These are phyloP conservation scores for Ganoderma leucocontextum DNA, from an alignment of 1,284 basidiomycete species.

Conservation along the genomic window DNA sequence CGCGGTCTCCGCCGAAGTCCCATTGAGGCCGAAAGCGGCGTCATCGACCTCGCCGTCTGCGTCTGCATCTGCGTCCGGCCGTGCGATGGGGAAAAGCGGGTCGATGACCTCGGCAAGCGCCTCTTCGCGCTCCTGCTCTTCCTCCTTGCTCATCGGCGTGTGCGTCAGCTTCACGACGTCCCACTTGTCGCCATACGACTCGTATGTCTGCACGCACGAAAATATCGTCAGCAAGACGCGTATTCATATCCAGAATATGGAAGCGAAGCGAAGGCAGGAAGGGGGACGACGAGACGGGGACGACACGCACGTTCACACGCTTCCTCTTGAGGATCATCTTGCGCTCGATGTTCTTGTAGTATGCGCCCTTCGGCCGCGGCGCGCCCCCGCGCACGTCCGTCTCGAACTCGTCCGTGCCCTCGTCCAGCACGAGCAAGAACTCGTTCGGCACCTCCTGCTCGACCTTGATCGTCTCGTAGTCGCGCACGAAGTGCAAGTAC, in stretches of 20 bases:
- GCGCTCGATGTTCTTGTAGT: conserved; percentile 88
- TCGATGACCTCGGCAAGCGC: conserved; percentile 62
- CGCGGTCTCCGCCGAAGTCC: conserved; percentile 23
- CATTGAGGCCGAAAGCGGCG: conserved; percentile 32
- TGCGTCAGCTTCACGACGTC: conserved; percentile 74
- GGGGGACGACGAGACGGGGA: too few relatives aligned
- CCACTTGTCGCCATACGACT: conserved; percentile 81
- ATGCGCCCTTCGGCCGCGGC: conserved; percentile 62
- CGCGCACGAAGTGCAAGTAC: conserved; percentile 76
- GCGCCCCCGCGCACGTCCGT: conserved; percentile 30
- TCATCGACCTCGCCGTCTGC: conserved; percentile 52
- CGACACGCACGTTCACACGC: conserved; percentile 77
- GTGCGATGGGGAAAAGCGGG: conserved; percentile 54
- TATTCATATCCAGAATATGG: too few relatives aligned
- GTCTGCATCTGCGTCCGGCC: conserved; percentile 53
- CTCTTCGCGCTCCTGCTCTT: conserved; percentile 60
- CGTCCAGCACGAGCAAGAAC: conserved; percentile 80
- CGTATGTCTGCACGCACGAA: conserved; percentile 59
- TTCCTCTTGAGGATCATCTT: conserved; percentile 90
- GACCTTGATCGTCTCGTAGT: conserved; percentile 85
- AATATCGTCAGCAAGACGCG: conserved; percentile 2
- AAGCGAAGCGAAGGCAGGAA: too few relatives aligned
- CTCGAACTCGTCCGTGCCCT: conserved; percentile 57
- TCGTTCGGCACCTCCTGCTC: conserved; percentile 88
- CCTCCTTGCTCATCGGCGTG: conserved; percentile 58